A percentile compares a stretch with the other conserved stretches of the same genome.
Evolutionary conservation across 371 early-diverging fungal species (phyloP).

Genomic region (Mucor saturninus): DNA sequence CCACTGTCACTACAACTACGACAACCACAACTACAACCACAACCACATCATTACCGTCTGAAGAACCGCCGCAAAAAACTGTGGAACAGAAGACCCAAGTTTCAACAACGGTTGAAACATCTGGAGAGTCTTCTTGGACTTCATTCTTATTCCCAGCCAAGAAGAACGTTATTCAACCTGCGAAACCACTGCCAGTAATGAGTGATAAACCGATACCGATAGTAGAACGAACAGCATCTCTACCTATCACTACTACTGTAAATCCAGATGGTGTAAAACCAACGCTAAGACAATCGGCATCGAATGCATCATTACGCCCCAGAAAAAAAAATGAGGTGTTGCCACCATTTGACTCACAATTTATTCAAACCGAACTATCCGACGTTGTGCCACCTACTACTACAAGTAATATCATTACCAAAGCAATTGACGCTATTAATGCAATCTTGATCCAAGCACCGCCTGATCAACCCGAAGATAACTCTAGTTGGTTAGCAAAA

Average conservation of each 20-base stretch:
- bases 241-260: neutral
- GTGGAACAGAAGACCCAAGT: too few species aligned
- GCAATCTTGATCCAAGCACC: conserved; percentile 20
- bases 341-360: conserved; percentile 38
- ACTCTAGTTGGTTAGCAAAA: conserved; percentile 26
- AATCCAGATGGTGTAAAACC: neutral
- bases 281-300: conserved; percentile 13
- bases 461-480: conserved; percentile 11
- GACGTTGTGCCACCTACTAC: conserved; percentile 8
- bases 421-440: conserved; percentile 24
- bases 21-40: conserved; percentile 5
- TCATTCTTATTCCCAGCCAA: conserved; percentile 6
- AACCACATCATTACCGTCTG: neutral
- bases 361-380: conserved; percentile 2
- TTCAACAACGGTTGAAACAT: neutral
- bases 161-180: neutral
- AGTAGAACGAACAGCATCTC: conserved; percentile 13
- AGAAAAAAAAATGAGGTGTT: conserved; percentile 34
- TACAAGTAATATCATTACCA: conserved; percentile 7
- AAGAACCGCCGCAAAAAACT: neutral
- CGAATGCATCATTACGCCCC: conserved; percentile 10
- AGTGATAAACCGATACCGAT: neutral
- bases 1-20: neutral
- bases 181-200: neutral
- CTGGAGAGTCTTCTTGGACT: conserved; percentile 12